Conservation (phyloP, 179 eudicot species). For the Dionaea muscipula region DNA sequence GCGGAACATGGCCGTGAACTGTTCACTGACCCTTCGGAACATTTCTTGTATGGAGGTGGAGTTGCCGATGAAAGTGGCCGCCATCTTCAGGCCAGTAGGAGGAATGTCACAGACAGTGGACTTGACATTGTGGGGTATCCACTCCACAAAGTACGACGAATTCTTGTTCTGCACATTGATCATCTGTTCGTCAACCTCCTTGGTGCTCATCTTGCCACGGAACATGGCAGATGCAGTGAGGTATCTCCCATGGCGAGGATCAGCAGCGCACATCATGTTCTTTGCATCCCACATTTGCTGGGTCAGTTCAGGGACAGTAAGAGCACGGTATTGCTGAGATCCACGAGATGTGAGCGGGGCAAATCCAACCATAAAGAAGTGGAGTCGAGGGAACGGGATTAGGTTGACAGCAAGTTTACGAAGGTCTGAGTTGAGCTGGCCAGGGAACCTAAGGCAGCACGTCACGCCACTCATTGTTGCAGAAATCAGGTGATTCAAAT, state of each 20-base stretch:
- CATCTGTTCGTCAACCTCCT: conserved; percentile 59
- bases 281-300: conserved; percentile 90
- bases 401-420: conserved; percentile 62
- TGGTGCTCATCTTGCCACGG: conserved; percentile 88
- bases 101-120: conserved; percentile 48
- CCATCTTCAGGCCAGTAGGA: conserved; percentile 34
- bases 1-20: conserved; percentile 40
- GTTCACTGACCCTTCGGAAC: conserved; percentile 35
- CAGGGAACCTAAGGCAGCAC: conserved; percentile 68
- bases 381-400: conserved; percentile 65
- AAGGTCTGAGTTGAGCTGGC: conserved; percentile 61
- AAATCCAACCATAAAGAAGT: conserved; percentile 90
- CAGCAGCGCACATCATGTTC: conserved; percentile 94
- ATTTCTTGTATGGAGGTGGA: conserved; percentile 40
- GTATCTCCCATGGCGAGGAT: conserved; percentile 79
- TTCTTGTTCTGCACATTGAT: conserved; percentile 39
- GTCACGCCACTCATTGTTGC: conserved; percentile 72
- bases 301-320: conserved; percentile 74
- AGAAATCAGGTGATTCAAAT: conserved; percentile 56
- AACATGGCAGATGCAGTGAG: conserved; percentile 49
- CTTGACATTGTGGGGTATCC: conserved; percentile 47
- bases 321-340: conserved; percentile 75
- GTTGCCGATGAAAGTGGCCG: conserved; percentile 39
- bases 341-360: conserved; percentile 79
- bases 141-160: conserved; percentile 42